Evolutionary conservation across 495 filamentous ascomycete genomes (phyloP).

Genomic region (Neurospora sp.): DNA sequence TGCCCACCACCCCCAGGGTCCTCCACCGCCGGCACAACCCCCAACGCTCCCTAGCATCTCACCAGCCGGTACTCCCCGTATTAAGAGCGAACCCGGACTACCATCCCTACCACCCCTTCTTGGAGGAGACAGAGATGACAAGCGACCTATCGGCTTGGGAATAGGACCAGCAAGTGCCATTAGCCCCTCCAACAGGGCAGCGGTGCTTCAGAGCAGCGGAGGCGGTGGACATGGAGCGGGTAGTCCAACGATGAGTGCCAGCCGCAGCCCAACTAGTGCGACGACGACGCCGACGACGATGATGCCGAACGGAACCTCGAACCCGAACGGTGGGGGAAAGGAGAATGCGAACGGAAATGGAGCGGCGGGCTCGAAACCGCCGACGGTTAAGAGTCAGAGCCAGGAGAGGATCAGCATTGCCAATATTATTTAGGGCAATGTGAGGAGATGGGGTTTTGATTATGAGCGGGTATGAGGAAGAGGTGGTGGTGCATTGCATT

Average conservation of each 20-base stretch:
- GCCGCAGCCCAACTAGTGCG: neutral
- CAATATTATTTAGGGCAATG: slow-evolving; percentile 52
- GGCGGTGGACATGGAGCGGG: slow-evolving; percentile 17
- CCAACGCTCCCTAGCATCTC: neutral
- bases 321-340: neutral
- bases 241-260: neutral
- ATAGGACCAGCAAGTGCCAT: neutral
- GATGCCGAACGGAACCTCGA: neutral
- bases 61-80: neutral
- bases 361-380: slow-evolving; percentile 15
- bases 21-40: neutral
- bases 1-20: neutral
- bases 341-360: neutral
- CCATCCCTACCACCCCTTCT: neutral
- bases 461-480: neutral
- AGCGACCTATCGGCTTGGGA: neutral
- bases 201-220: slow-evolving; percentile 27
- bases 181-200: slow-evolving; percentile 13
- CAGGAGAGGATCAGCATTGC: slow-evolving; percentile 66
- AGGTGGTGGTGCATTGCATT: neutral
- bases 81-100: neutral
- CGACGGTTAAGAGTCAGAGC: slow-evolving; percentile 25
- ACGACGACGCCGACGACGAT: neutral
- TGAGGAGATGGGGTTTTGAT: neutral
- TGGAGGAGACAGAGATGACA: neutral